Evolutionary conservation across 352 stramenopile species (phyloP), one percentile per base, ranked within the genome.

Genomic region (Peronospora destructor): DNA sequence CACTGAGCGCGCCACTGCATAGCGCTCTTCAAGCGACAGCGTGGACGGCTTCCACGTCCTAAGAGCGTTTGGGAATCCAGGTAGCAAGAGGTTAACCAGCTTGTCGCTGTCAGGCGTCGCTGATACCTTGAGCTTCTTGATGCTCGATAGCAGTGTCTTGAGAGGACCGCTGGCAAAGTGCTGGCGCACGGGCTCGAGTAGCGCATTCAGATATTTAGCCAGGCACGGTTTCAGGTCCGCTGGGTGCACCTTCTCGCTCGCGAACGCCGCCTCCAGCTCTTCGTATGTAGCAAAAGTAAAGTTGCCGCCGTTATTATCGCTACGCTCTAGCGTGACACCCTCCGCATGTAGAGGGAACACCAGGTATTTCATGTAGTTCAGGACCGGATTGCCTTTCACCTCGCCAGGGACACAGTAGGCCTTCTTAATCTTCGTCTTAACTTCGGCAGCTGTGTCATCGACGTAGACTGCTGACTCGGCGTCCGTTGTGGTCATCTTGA

Each of bases 401-500:
- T 95, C 76, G 14, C 82, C 84, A 0, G 83, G 85, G 17, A 88
- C 94, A 53, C 97, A 99, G 66, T 97, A 99, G 8, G 96, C 95
- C 69, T 98, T 98, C 70, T 98, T 98, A 64, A 99, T 95, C 73
- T 99, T 99, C 49, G 79, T 84, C 67, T 97, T 97, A 43, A 98
- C 87, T 59, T 97, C 91, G 5, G 91, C 87, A 12, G 68, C 70
- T 12, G 85, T 87, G 75, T 98, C 95, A 64, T 99, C 96, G 76
- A 99, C 96, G 69, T 99, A 99, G 56, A 99, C 97, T 25, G 89
- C 88, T 37, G 82, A 97, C 73, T 98, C 95, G 10, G 96, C 90
- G 85, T 99, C 95, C 40, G 87, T 97, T 70, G 98, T 98, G 63
- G 76, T 97, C 97, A 99, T 99, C 82, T 99, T 99, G 64, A 96